These are phyloP conservation scores for Platismatia glauca DNA, from an alignment of 495 filamentous ascomycete genomes.

Conservation along the genomic window DNA sequence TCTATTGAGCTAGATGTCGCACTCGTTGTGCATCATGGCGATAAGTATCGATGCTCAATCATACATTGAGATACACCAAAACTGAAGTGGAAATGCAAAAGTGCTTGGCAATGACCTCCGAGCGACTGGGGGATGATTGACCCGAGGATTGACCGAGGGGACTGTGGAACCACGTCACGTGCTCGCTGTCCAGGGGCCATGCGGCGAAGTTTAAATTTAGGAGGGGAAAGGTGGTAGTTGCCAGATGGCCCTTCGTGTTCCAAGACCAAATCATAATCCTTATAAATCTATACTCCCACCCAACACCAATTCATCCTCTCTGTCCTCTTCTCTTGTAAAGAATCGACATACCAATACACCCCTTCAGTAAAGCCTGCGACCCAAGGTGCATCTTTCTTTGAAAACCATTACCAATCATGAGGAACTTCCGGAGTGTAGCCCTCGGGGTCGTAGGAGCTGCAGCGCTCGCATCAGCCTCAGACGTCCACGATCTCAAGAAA, in stretches of 20 bases:
- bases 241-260: background rate
- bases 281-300: background rate
- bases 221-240: background rate
- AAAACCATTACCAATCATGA: conserved; percentile 37
- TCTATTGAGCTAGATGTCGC: too few species aligned
- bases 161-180: too few species aligned
- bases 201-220: background rate
- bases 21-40: too few species aligned
- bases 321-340: background rate
- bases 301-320: background rate
- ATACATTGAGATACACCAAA: too few species aligned
- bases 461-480: conserved; percentile 61
- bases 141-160: too few species aligned
- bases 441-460: conserved; percentile 52
- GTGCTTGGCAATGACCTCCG: too few species aligned
- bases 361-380: background rate
- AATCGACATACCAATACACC: too few species aligned
- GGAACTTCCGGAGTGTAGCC: conserved; percentile 45
- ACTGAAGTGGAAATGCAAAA: background rate
- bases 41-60: too few species aligned
- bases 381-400: background rate
- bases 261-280: too few species aligned
- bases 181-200: background rate
- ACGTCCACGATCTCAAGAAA: conserved; percentile 75
- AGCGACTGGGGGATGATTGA: too few species aligned